Evolutionary conservation across 1,284 basidiomycete genomes (phyloP), one percentile per base, ranked within the genome.

Genomic region (Malassezia brasiliensis): DNA sequence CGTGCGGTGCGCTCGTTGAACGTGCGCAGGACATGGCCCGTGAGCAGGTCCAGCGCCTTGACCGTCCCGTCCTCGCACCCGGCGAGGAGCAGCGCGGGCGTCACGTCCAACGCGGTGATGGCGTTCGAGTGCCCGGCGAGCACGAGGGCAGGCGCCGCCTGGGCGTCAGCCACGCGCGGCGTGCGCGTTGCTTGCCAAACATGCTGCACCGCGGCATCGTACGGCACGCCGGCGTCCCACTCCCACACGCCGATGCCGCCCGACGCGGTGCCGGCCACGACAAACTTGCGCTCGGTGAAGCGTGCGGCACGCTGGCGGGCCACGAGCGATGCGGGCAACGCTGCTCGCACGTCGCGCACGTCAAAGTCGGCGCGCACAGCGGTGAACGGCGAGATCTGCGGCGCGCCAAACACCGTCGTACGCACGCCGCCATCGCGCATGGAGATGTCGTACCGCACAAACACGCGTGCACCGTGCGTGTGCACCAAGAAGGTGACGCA

Each of bases 41-140:
- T 83, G 50, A 88, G 77, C 1, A 81, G 79, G 63, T 88, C 85
- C 76, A 83, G 86, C 11, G 84, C 78, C 19, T 78, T 79, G 17
- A 85, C 79, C 3, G 78, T 77, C 3, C 88, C 88, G 8, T 79
- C 77, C 1, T 80, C 78, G 14, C 70, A 73, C 25, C 60, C 74
- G 36, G 58, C 48, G 51, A 64, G 47, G 40, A 65, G 56, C 48
- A 60, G 55, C 48, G 60, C 42, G 7, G 60, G 61, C n/a, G 65
- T 63, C 8, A 66, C 17, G 25, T 65, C 69, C 19, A 73, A 51
- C 14, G 63, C 58, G 0, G 67, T 71, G 47, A 74, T 61, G 20
- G 63, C 42, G 7, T 61, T 62, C 49, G 66, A 61, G 34, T 74
- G 71, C 11, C 53, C 60, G 12, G 56, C 62, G 46, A 61, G 61